Evolutionary conservation across 108 stramenopile genomes (phyloP), one percentile per base, ranked within the genome.

Genomic region (Cylindrotheca fusiformis): DNA sequence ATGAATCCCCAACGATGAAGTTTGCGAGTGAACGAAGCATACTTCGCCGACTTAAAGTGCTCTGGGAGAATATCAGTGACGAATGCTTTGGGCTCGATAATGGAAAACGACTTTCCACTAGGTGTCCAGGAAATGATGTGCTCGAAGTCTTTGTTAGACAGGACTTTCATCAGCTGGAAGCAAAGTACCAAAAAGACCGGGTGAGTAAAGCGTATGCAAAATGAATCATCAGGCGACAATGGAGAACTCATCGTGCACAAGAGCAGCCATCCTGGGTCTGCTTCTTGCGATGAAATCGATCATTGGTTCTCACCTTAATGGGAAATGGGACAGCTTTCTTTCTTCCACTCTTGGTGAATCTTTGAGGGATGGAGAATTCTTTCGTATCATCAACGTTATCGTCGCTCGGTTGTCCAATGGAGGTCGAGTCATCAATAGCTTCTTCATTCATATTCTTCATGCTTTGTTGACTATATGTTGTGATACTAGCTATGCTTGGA

Each of bases 1-100:
- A 62, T 46, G 60, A 81, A 81, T 1, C 80, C 80, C 81, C 81
- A 82, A 17, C 81, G 81, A 63, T 82, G 76, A 6, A 82, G 31
- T 47, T 82, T 82, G 36, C 81, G 73, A 6, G 75, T 77, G 61
- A 82, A 82, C 18, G 67, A 69, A 8, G 77, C 65, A 58, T 60
- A 75, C 62, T 82, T 82, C 59, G 70, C 81, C 10, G 52, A 29
- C 51, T 77, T 77, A 68, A 83, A 83, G 51, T 71, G 55, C 30
- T 52, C 46, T 3, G 70, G 74, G 32, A 83, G 76, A 27, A 83
- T 69, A 20, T 74, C 67, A 12, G 58, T 50, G 1, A 62, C 62
- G 30, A 78, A 78, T 0, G 55, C 71, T 49, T 83, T 75, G 6
- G 77, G 71, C 20, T 75, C 63, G 19, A 76, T 21, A 48, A 85